phyloP scores from a whole-genome alignment of 345 rosid genomes.

The Gossypium herbaceum region DNA sequence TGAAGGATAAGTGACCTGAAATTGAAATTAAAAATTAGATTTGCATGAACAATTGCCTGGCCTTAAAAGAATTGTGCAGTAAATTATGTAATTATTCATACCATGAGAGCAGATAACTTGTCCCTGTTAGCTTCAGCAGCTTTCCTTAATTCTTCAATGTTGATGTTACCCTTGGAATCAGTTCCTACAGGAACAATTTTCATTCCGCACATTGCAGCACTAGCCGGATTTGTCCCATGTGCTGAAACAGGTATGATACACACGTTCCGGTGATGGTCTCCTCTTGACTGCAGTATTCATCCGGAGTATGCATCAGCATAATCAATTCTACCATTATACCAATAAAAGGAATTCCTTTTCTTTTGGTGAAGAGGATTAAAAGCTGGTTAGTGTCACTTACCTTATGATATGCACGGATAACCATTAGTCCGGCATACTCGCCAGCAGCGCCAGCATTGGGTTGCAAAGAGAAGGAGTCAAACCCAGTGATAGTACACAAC shows the following conservation, averaged over 20 bases:
- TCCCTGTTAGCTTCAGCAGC: constrained; percentile 93
- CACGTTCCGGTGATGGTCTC: constrained; percentile 92
- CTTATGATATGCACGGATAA: constrained; percentile 92
- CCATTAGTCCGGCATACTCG: constrained; percentile 99
- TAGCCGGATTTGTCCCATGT: constrained; percentile 99
- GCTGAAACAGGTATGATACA: constrained; percentile 99
- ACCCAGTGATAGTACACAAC: constrained; percentile 86
- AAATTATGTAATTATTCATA: constrained; percentile 16
- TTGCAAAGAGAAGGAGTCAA: constrained; percentile 97
- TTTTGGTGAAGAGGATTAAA: not conserved
- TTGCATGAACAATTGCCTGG: constrained; percentile 3
- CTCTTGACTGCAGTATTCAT: constrained; percentile 67
- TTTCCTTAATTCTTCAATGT: constrained; percentile 77
- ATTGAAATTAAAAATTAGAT: constrained; percentile 2
- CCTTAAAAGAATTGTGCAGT: not conserved
- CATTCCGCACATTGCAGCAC: constrained; percentile 99
- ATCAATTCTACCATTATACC: not conserved
- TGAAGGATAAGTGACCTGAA: constrained; percentile 93
- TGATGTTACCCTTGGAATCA: constrained; percentile 96
- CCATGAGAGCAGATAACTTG: constrained; percentile 90
- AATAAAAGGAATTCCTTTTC: not conserved
- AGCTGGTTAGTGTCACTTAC: constrained; percentile 32
- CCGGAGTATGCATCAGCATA: constrained; percentile 10
- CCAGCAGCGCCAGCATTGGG: constrained; percentile 99
- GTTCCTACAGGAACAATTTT: constrained; percentile 93